Evolutionary conservation across 2,329 filamentous ascomycete genomes (phyloP).

Genomic region (Claviceps humidiphila): DNA sequence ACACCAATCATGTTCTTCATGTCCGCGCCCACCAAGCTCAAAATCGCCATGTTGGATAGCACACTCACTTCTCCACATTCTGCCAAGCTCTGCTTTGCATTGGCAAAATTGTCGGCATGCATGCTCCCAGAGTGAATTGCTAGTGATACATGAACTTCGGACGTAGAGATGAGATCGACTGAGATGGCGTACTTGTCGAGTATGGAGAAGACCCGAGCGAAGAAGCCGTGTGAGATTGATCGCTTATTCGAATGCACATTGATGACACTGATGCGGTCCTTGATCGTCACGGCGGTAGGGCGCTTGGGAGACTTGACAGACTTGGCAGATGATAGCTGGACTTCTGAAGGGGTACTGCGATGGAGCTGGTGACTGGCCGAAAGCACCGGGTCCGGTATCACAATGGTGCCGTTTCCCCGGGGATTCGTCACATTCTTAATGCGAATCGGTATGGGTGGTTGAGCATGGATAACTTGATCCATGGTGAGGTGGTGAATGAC

Average conservation of each 20-base stretch:
- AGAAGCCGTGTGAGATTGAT: slow-evolving; percentile 89
- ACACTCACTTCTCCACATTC: slow-evolving; percentile 85
- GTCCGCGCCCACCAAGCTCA: slow-evolving; percentile 86
- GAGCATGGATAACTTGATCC: slow-evolving; percentile 85
- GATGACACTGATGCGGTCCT: slow-evolving; percentile 90
- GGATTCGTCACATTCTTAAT: slow-evolving; percentile 92
- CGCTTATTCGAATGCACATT: slow-evolving; percentile 98
- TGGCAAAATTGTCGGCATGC: slow-evolving; percentile 47
- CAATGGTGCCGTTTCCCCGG: slow-evolving; percentile 62
- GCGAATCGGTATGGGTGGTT: slow-evolving; percentile 65
- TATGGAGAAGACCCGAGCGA: slow-evolving; percentile 85
- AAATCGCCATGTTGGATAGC: slow-evolving; percentile 82
- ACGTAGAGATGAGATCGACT: slow-evolving; percentile 92
- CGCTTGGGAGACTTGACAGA: slow-evolving; percentile 48
- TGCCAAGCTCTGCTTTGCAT: slow-evolving; percentile 57
- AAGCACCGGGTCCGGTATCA: slow-evolving; percentile 58
- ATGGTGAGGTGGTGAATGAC: slow-evolving; percentile 98
- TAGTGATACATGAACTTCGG: slow-evolving; percentile 95
- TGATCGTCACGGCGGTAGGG: slow-evolving; percentile 88
- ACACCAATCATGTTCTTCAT: slow-evolving; percentile 98
- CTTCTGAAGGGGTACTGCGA: slow-evolving; percentile 31
- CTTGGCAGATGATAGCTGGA: slow-evolving; percentile 10
- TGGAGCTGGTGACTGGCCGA: slow-evolving; percentile 44
- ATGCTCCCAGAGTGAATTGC: slow-evolving; percentile 74
- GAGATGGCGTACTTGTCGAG: slow-evolving; percentile 77